A percentile compares a stretch with the other conserved stretches of the same genome.
These are phyloP conservation scores for Falciphora oryzae DNA, from an alignment of 2,329 filamentous ascomycete species.

Conservation along the genomic window DNA sequence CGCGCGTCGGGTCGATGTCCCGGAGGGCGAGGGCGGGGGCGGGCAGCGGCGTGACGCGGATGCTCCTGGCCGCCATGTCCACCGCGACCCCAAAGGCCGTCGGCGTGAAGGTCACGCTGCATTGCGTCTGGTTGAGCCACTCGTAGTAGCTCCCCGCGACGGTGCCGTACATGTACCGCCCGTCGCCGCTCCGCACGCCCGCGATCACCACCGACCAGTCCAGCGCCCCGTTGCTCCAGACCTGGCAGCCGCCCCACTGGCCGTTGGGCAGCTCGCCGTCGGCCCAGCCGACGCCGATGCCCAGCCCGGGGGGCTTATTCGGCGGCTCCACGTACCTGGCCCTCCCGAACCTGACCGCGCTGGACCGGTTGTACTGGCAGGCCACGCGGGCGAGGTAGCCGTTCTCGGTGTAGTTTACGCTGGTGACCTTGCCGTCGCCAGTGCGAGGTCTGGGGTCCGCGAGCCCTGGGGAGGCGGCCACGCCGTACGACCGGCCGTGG, in stretches of 20 bases:
- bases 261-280: no score
- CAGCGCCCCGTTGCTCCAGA: constrained; percentile 25
- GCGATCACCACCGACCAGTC: constrained; percentile 24
- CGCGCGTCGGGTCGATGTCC: constrained; percentile 23
- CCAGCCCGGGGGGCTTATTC: no score
- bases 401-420: constrained; percentile 27
- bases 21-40: constrained; percentile 7
- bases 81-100: constrained; percentile 24
- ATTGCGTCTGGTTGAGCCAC: constrained; percentile 27
- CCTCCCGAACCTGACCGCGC: constrained; percentile 11
- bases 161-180: constrained; percentile 23
- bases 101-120: constrained; percentile 24
- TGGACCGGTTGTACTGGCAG: constrained; percentile 28
- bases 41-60: constrained; percentile 17
- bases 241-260: constrained; percentile 16
- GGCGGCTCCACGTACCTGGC: constrained; percentile 20
- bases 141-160: constrained; percentile 23
- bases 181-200: constrained; percentile 21
- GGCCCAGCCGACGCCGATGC: no score
- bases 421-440: not conserved
- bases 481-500: constrained; percentile 22
- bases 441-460: constrained; percentile 11
- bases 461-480: constrained; percentile 21
- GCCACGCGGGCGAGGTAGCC: constrained; percentile 26
- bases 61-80: constrained; percentile 22